Evolutionary conservation across 2,329 filamentous ascomycete genomes (phyloP).

Genomic region (Parastagonospora avenae): DNA sequence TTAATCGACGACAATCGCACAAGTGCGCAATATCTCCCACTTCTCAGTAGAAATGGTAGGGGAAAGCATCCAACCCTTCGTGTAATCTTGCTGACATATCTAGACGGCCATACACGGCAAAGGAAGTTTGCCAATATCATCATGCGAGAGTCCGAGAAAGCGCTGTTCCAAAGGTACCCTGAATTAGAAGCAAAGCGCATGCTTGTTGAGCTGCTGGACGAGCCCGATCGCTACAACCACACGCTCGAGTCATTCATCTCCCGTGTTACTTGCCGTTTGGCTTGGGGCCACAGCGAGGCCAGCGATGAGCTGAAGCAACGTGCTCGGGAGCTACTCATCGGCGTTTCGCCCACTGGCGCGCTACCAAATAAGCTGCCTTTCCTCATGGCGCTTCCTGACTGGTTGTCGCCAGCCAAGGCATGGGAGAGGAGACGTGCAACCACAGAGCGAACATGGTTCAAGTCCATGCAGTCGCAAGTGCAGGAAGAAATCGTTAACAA

Average conservation of each 20-base stretch:
- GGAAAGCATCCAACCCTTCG: neutral
- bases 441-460: constrained; percentile 52
- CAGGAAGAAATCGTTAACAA: constrained; percentile 41
- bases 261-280: constrained; percentile 53
- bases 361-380: constrained; percentile 54
- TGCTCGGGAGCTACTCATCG: constrained; percentile 53
- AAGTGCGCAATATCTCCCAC: constrained; percentile 52
- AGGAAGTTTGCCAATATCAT: constrained; percentile 53
- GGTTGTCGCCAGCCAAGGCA: constrained; percentile 49
- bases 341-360: constrained; percentile 53
- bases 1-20: constrained; percentile 52
- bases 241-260: constrained; percentile 53
- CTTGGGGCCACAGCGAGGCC: constrained; percentile 52
- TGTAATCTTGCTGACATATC: constrained; percentile 17
- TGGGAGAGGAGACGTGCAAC: constrained; percentile 52
- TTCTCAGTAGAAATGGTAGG: constrained; percentile 51
- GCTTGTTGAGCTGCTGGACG: constrained; percentile 51
- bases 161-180: constrained; percentile 50
- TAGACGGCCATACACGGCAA: constrained; percentile 50
- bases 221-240: constrained; percentile 51
- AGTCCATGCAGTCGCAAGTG: constrained; percentile 52
- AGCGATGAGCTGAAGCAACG: constrained; percentile 55
- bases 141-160: constrained; percentile 51
- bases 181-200: constrained; percentile 53
- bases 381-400: constrained; percentile 52